Conservation (phyloP, 2,329 filamentous ascomycete species). For the Diaporthe australafricana region DNA sequence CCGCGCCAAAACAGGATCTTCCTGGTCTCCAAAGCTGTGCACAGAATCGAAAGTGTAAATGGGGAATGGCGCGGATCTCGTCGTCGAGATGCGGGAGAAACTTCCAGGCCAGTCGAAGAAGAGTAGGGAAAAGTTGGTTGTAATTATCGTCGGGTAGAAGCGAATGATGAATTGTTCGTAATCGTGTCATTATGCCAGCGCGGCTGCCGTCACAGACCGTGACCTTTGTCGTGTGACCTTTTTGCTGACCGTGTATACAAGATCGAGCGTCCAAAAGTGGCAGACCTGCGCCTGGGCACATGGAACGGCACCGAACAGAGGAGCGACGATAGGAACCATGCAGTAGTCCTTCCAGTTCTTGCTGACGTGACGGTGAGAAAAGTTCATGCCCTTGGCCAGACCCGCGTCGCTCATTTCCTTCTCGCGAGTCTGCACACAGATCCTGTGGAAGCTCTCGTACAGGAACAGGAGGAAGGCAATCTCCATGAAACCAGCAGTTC, state of each 20-base stretch:
- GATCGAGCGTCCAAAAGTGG: slow-evolving; percentile 76
- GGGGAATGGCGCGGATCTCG: slow-evolving; percentile 30
- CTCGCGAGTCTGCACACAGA: slow-evolving; percentile 70
- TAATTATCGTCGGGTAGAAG: slow-evolving; percentile 35
- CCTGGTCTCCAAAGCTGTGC: slow-evolving; percentile 37
- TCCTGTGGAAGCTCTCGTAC: slow-evolving; percentile 75
- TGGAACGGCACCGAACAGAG: slow-evolving; percentile 75
- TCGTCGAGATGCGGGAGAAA: slow-evolving; percentile 29
- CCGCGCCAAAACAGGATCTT: slow-evolving; percentile 35
- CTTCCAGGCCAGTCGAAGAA: slow-evolving; percentile 36
- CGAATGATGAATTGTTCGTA: slow-evolving; percentile 29
- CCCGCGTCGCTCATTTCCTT: slow-evolving; percentile 75
- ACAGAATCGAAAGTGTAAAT: slow-evolving; percentile 38
- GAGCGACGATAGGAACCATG: slow-evolving; percentile 75
- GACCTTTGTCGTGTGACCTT: slow-evolving; percentile 69
- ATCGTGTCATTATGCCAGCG: slow-evolving; percentile 38
- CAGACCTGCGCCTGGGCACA: slow-evolving; percentile 75
- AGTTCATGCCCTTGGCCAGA: slow-evolving; percentile 73
- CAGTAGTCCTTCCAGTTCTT: slow-evolving; percentile 72
- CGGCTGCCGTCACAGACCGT: slow-evolving; percentile 52
- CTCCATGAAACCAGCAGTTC: slow-evolving; percentile 71
- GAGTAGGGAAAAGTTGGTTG: slow-evolving; percentile 11
- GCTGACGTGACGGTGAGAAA: slow-evolving; percentile 67
- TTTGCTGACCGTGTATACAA: slow-evolving; percentile 79
- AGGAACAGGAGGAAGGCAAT: slow-evolving; percentile 73